These are phyloP conservation scores for Mycena vitilis DNA, from an alignment of 768 basidiomycete species.

Conservation along the genomic window DNA sequence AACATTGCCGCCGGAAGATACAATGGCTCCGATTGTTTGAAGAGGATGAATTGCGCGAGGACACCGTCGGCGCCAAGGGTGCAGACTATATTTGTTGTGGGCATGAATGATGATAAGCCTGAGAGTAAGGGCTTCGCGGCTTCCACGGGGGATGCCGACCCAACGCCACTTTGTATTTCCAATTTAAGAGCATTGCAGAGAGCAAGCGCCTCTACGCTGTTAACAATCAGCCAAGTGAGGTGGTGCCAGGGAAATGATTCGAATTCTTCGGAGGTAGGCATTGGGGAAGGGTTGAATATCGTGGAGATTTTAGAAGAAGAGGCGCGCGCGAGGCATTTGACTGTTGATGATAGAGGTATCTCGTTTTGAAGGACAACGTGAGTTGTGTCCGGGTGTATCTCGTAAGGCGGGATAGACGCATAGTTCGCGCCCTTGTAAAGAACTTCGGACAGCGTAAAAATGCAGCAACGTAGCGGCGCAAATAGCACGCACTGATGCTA, in stretches of 20 bases:
- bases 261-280: constrained; percentile 56
- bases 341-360: constrained; percentile 57
- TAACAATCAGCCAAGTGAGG: constrained; percentile 68
- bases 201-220: constrained; percentile 60
- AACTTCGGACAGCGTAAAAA: constrained; percentile 47
- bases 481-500: constrained; percentile 61
- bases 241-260: constrained; percentile 60
- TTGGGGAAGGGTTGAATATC: constrained; percentile 70
- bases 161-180: constrained; percentile 23
- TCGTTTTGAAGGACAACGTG: constrained; percentile 73
- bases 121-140: constrained; percentile 12
- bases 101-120: constrained; percentile 39
- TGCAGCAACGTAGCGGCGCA: neutral
- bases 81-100: constrained; percentile 62
- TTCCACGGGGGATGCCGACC: constrained; percentile 15
- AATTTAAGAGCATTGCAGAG: constrained; percentile 46
- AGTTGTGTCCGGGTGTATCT: constrained; percentile 50
- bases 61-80: constrained; percentile 68
- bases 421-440: constrained; percentile 71
- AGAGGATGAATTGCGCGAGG: constrained; percentile 51
- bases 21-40: constrained; percentile 40
- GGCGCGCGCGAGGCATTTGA: constrained; percentile 50
- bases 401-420: constrained; percentile 47
- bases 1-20: constrained; percentile 62
- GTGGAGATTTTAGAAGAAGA: constrained; percentile 43